Conservation (phyloP, 1,284 basidiomycete species). For the Fomitopsis schrenkii region DNA sequence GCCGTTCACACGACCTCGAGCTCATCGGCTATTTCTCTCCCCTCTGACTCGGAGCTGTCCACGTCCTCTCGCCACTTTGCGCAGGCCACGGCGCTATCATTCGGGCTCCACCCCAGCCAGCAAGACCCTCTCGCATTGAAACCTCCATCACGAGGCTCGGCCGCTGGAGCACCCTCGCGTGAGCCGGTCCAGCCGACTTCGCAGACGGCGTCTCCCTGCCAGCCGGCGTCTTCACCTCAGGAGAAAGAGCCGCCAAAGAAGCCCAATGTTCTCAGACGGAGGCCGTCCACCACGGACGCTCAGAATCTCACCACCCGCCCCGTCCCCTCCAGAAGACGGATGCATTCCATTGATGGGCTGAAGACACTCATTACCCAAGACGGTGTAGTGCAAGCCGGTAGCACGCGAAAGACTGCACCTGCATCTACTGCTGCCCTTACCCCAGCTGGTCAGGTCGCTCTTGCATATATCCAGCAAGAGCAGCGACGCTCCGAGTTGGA, state of each 20-base stretch:
- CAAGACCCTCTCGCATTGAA: neutral
- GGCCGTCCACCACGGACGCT: conserved; percentile 27
- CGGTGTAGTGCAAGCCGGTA: conserved; percentile 1
- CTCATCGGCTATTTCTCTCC: conserved; percentile 27
- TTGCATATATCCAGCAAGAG: conserved; percentile 55
- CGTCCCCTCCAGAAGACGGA: conserved; percentile 5
- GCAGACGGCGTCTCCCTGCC: neutral
- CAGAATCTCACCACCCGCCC: conserved; percentile 4
- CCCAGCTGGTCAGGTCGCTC: conserved; percentile 52
- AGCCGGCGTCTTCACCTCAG: conserved; percentile 2
- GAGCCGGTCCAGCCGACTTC: neutral
- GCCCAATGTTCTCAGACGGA: conserved; percentile 42
- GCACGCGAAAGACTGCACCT: conserved; percentile 3
- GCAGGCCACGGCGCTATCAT: neutral
- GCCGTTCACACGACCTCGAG: conserved; percentile 25
- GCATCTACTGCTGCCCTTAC: conserved; percentile 34
- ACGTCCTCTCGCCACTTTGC: conserved; percentile 8
- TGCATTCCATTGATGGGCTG: conserved; percentile 5
- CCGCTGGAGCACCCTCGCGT: conserved; percentile 2
- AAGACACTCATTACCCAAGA: neutral
- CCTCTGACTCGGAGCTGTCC: conserved; percentile 29
- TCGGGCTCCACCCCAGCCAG: neutral
- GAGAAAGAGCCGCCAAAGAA: conserved; percentile 11
- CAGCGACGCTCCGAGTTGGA: conserved; percentile 28
- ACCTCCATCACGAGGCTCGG: neutral